Conservation (phyloP, 2,329 filamentous ascomycete genomes). For the Dothideomycetes sp. region DNA sequence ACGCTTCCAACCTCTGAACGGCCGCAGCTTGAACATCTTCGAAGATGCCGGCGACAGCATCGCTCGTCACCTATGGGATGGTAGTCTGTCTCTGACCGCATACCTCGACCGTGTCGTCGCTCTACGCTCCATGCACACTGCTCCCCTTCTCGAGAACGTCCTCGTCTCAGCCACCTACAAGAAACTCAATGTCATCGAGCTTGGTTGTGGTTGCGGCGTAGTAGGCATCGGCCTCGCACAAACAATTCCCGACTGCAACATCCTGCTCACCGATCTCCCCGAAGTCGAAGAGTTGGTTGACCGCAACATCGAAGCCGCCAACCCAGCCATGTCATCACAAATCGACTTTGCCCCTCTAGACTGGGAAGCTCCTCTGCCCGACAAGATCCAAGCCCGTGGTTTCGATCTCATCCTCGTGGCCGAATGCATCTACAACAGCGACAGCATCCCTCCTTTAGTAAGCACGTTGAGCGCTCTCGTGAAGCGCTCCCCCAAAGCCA, state of each 20-base stretch:
- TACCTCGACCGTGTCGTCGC: slow-evolving; percentile 40
- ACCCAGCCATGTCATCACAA: slow-evolving; percentile 33
- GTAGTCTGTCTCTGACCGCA: slow-evolving; percentile 48
- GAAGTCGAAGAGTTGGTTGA: slow-evolving; percentile 54
- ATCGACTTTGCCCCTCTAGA: slow-evolving; percentile 48
- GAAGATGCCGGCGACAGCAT: slow-evolving; percentile 67
- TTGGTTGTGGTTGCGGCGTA: slow-evolving; percentile 60
- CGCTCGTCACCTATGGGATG: slow-evolving; percentile 63
- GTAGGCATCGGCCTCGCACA: slow-evolving; percentile 56
- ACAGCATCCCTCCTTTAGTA: slow-evolving; percentile 56
- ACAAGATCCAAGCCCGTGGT: slow-evolving; percentile 26
- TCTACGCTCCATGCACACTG: slow-evolving; percentile 20
- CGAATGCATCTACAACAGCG: slow-evolving; percentile 66
- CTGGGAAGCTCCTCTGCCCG: slow-evolving; percentile 50
- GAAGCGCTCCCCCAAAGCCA: slow-evolving; percentile 38
- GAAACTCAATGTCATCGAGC: slow-evolving; percentile 48
- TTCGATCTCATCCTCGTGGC: slow-evolving; percentile 56
- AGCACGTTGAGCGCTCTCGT: slow-evolving; percentile 44
- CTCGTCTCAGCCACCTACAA: slow-evolving; percentile 31
- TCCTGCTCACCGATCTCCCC: slow-evolving; percentile 56
- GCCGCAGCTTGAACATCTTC: slow-evolving; percentile 43
- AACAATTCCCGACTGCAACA: slow-evolving; percentile 41
- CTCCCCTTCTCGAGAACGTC: slow-evolving; percentile 30
- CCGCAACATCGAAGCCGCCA: slow-evolving; percentile 43
- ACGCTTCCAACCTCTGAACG: slow-evolving; percentile 37